Evolutionary conservation across 441 rosid genomes (phyloP).

Genomic region (Adansonia grandidieri): DNA sequence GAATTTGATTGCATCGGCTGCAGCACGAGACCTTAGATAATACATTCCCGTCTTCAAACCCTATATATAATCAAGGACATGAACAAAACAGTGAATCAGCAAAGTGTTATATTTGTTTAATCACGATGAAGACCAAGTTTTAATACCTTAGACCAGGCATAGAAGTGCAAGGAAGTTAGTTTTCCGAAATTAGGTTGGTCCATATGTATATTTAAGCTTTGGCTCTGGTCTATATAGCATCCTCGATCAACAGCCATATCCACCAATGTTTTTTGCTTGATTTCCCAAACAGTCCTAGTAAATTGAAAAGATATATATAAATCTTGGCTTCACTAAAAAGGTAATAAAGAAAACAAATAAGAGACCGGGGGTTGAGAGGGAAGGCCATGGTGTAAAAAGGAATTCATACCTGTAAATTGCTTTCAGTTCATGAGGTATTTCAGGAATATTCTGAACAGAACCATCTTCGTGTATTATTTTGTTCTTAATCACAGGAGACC

Average conservation of each 20-base stretch:
- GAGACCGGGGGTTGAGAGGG: not conserved
- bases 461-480: constrained; percentile 73
- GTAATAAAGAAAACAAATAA: not conserved
- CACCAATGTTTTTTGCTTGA: constrained; percentile 83
- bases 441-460: constrained; percentile 71
- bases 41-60: constrained; percentile 96
- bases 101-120: not conserved
- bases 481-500: constrained; percentile 79
- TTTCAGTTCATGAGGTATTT: constrained; percentile 74
- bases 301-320: not conserved
- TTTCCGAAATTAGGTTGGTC: constrained; percentile 84
- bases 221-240: constrained; percentile 89
- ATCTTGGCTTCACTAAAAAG: not conserved
- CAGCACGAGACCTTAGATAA: constrained; percentile 83
- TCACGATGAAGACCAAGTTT: not conserved
- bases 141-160: constrained; percentile 85
- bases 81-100: not conserved
- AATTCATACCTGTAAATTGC: constrained; percentile 71
- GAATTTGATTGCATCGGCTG: constrained; percentile 97
- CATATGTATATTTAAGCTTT: constrained; percentile 91
- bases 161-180: constrained; percentile 80
- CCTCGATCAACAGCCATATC: constrained; percentile 97
- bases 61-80: constrained; percentile 35
- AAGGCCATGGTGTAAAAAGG: constrained; percentile 2
- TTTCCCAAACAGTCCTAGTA: constrained; percentile 95